Conservation (phyloP, 768 basidiomycete species). For the Trichaptum fuscoviolaceum region DNA sequence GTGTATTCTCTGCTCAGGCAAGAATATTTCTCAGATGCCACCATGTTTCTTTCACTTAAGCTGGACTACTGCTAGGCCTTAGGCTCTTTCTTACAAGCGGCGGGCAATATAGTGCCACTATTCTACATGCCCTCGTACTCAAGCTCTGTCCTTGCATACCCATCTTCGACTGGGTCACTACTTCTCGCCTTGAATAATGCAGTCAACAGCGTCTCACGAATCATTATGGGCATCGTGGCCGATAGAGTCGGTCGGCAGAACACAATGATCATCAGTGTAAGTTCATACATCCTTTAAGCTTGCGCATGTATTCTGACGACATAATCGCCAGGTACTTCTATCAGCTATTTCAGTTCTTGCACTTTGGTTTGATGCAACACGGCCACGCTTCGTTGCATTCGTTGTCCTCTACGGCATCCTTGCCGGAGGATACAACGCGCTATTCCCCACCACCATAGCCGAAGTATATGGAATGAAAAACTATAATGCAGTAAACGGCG, state of each 20-base stretch:
- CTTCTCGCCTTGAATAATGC: conserved; percentile 38
- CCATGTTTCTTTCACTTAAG: no score
- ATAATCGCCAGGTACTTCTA: conserved; percentile 28
- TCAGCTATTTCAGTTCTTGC: conserved; percentile 35
- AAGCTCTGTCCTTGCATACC: conserved; percentile 32
- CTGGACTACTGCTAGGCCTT: conserved; percentile 31
- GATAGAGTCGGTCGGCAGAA: conserved; percentile 40
- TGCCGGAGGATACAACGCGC: conserved; percentile 40
- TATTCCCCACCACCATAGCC: conserved; percentile 38
- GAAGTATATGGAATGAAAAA: conserved; percentile 40
- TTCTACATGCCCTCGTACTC: conserved; percentile 41
- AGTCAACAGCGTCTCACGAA: conserved; percentile 37
- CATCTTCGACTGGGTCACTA: conserved; percentile 30
- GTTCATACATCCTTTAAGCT: conserved; percentile 7
- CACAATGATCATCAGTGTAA: conserved; percentile 35
- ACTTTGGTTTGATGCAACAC: conserved; percentile 36
- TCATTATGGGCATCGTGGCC: conserved; percentile 36
- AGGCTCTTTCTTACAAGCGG: conserved; percentile 38
- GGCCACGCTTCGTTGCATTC: conserved; percentile 34
- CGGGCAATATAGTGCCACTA: conserved; percentile 39
- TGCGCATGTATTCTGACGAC: neutral
- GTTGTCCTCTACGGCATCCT: conserved; percentile 36
- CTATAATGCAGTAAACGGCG: conserved; percentile 36
- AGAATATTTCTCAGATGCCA: neutral
- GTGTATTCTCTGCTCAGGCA: conserved; percentile 39